These are phyloP conservation scores for Eucalyptus viminalis DNA, from an alignment of 345 rosid species.

Conservation along the genomic window DNA sequence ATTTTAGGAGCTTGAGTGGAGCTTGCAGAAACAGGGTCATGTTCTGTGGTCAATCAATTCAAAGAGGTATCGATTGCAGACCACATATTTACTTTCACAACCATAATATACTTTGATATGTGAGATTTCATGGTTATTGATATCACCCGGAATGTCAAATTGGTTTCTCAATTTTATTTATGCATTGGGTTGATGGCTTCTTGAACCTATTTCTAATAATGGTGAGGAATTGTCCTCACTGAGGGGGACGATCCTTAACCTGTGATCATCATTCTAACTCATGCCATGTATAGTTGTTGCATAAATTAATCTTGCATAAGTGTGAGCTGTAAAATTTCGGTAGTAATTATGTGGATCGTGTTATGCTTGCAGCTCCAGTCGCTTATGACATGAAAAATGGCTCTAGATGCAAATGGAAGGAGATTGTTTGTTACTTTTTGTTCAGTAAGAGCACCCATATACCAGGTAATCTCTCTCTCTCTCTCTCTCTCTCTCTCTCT, in stretches of 20 bases:
- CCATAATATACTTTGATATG: background rate
- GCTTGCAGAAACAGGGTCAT: constrained; percentile 64
- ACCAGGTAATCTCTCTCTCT: constrained; percentile 19
- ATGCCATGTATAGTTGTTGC: background rate
- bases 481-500: background rate
- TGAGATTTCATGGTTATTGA: background rate
- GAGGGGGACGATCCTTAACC: background rate
- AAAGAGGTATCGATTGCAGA: constrained; percentile 20
- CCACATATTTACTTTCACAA: background rate
- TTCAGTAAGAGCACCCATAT: constrained; percentile 49
- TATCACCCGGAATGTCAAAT: background rate
- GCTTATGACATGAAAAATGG: constrained; percentile 39
- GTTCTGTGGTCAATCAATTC: constrained; percentile 57
- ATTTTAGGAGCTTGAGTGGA: constrained; percentile 53
- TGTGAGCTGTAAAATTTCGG: background rate
- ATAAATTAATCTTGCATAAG: background rate
- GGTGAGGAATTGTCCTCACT: background rate
- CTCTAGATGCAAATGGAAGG: constrained; percentile 46
- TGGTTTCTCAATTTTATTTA: background rate
- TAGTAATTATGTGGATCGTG: constrained; percentile 11
- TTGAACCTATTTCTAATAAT: background rate
- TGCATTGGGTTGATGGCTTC: background rate
- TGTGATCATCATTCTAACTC: background rate
- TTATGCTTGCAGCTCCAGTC: constrained; percentile 15
- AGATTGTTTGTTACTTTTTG: constrained; percentile 37